Evolutionary conservation across 2,329 filamentous ascomycete species (phyloP).

Genomic region (Pyrenophora tritici-repentis): DNA sequence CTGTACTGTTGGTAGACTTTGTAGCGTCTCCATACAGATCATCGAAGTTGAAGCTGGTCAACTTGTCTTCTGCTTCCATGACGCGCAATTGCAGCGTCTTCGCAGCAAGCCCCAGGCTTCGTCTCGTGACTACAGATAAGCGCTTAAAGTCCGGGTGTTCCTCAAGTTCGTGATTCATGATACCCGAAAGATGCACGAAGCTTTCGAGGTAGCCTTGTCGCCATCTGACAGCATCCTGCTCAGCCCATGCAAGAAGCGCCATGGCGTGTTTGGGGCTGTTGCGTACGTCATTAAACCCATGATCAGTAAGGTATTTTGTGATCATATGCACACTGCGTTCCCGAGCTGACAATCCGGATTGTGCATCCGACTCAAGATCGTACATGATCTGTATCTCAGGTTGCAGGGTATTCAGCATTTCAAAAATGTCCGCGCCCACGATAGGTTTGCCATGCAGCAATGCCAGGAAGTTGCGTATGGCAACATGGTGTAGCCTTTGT

Average conservation of each 20-base stretch:
- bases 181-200: constrained; percentile 69
- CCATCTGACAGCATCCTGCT: constrained; percentile 66
- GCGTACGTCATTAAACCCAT: constrained; percentile 67
- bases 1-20: constrained; percentile 47
- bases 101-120: constrained; percentile 65
- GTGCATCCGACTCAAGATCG: constrained; percentile 50
- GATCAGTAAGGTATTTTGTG: constrained; percentile 63
- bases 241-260: constrained; percentile 68
- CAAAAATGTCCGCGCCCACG: constrained; percentile 66
- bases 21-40: constrained; percentile 61
- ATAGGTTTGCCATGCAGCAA: constrained; percentile 67
- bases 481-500: constrained; percentile 65
- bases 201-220: constrained; percentile 70
- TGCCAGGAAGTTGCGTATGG: constrained; percentile 72
- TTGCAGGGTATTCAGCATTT: constrained; percentile 67
- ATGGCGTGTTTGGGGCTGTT: constrained; percentile 64
- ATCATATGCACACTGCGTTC: constrained; percentile 62
- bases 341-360: constrained; percentile 34
- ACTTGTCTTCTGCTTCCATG: constrained; percentile 64
- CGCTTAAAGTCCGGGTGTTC: constrained; percentile 61
- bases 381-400: constrained; percentile 62
- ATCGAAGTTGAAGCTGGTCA: constrained; percentile 64
- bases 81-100: constrained; percentile 67
- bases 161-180: constrained; percentile 55
- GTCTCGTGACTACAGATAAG: constrained; percentile 65